Percentiles rank a stretch among this genome's conserved stretches.
Evolutionary conservation across 108 stramenopile species (phyloP).

Genomic region (Cyclotella kingstonii): DNA sequence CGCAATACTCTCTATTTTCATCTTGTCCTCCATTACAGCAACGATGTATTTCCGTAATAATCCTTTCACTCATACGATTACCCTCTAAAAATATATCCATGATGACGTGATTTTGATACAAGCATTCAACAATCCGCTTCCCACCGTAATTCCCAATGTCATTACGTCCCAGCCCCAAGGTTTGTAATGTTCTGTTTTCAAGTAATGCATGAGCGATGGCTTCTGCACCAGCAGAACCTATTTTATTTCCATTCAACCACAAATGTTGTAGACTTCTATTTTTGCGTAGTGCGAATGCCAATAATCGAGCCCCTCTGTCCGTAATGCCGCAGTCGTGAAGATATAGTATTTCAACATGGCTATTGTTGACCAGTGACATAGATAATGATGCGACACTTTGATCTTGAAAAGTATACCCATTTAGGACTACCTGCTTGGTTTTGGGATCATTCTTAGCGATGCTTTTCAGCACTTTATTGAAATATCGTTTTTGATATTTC

Average conservation of each 20-base stretch:
- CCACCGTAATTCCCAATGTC: slow-evolving; percentile 42
- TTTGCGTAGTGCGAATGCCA: slow-evolving; percentile 29
- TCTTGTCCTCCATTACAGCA: slow-evolving; percentile 2
- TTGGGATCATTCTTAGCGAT: slow-evolving; percentile 19
- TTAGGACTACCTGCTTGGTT: slow-evolving; percentile 22
- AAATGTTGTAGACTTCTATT: slow-evolving; percentile 30
- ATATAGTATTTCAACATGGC: slow-evolving; percentile 21
- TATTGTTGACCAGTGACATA: slow-evolving; percentile 20
- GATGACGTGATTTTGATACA: slow-evolving; percentile 19
- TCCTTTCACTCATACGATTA: slow-evolving; percentile 25
- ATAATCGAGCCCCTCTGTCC: slow-evolving; percentile 25
- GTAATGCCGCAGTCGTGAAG: slow-evolving; percentile 24
- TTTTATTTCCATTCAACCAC: slow-evolving; percentile 34
- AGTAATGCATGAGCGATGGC: slow-evolving; percentile 29
- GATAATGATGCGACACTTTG: slow-evolving; percentile 15
- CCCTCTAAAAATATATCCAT: slow-evolving; percentile 32
- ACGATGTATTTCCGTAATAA: slow-evolving; percentile 18
- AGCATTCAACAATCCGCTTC: slow-evolving; percentile 18
- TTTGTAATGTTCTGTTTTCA: slow-evolving; percentile 25
- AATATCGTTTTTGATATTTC: slow-evolving; percentile 13
- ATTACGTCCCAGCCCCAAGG: slow-evolving; percentile 21
- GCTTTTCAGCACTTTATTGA: slow-evolving; percentile 18
- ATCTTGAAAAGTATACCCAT: slow-evolving; percentile 15
- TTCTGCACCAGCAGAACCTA: slow-evolving; percentile 39
- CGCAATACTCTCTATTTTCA: not conserved